Percentiles rank a stretch among this genome's conserved stretches.
These are phyloP conservation scores for Tuber brumale DNA, from an alignment of 495 filamentous ascomycete species.

Conservation along the genomic window DNA sequence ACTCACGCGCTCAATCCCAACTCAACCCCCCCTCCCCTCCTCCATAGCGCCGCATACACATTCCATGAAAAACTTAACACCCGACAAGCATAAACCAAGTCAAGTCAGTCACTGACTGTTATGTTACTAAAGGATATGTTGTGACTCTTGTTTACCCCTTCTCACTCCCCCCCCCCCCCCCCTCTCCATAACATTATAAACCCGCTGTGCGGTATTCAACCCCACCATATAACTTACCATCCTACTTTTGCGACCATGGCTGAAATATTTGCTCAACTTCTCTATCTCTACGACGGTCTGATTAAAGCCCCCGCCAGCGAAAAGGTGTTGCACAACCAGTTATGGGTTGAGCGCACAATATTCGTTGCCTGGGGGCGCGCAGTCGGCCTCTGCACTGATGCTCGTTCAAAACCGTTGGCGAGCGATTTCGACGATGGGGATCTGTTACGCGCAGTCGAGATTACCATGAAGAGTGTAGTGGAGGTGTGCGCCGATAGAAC, in stretches of 20 bases:
- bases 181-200: not conserved
- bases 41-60: not conserved
- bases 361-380: slow-evolving; percentile 3
- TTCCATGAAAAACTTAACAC: not conserved
- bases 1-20: not conserved
- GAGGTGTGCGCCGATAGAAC: slow-evolving; percentile 2
- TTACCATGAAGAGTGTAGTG: not conserved
- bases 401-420: not conserved
- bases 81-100: not conserved
- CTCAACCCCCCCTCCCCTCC: not conserved
- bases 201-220: not conserved
- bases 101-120: slow-evolving; percentile 1
- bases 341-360: not conserved
- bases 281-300: slow-evolving; percentile 3
- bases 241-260: not conserved
- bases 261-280: slow-evolving; percentile 1
- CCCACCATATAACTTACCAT: not conserved
- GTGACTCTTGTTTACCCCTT: not conserved
- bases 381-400: slow-evolving; percentile 1
- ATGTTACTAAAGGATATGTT: slow-evolving; percentile 2
- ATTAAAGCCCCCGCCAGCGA: not conserved
- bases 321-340: not conserved
- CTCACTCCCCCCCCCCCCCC: not conserved
- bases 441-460: not conserved
- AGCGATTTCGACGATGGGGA: slow-evolving; percentile 6